Percentiles rank a stretch among this genome's conserved stretches.
phyloP scores from a whole-genome alignment of 345 rosid species.

The Camelina laxa region DNA sequence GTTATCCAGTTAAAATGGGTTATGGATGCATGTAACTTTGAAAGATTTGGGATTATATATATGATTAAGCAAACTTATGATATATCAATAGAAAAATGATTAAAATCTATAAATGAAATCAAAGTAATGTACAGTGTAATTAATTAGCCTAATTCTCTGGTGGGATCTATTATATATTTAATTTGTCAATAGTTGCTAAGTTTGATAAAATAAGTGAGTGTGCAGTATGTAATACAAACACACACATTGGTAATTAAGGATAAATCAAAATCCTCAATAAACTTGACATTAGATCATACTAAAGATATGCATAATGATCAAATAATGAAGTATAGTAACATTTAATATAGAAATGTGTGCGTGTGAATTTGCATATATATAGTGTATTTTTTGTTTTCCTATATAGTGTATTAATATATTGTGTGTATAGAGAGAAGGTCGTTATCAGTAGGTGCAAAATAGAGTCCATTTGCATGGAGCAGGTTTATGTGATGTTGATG shows the following conservation, averaged over 20 bases:
- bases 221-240: neutral
- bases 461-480: conserved; percentile 53
- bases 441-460: conserved; percentile 51
- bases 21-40: neutral
- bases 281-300: neutral
- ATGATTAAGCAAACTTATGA: too few species aligned
- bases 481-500: conserved; percentile 49
- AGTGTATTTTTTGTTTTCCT: neutral
- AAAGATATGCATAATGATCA: neutral
- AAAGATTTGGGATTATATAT: neutral
- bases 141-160: neutral
- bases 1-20: neutral
- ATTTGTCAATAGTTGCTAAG: neutral
- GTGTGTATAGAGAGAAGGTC: conserved; percentile 43
- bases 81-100: neutral
- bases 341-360: neutral
- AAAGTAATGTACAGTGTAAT: too few species aligned
- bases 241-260: neutral
- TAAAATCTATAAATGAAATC: neutral
- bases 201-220: too few species aligned
- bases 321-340: conserved; percentile 5
- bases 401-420: neutral
- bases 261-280: neutral
- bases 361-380: conserved; percentile 26
- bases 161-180: neutral